phyloP scores from a whole-genome alignment of 2,329 filamentous ascomycete genomes.

The Amphichorda felina region DNA sequence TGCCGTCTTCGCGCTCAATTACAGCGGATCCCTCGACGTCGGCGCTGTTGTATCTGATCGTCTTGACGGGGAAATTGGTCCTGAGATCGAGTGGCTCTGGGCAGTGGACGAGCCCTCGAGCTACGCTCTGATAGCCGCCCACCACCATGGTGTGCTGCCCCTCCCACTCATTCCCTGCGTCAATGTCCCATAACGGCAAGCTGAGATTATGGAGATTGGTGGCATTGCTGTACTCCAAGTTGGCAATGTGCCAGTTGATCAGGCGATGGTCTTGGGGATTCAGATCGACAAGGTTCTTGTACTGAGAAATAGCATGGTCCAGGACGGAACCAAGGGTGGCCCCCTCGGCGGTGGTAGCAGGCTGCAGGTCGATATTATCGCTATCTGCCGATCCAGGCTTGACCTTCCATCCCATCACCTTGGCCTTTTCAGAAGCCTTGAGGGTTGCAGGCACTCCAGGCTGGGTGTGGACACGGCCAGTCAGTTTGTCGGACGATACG shows the following conservation, averaged over 20 bases:
- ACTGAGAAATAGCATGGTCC: slow-evolving; percentile 83
- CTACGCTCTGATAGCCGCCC: slow-evolving; percentile 87
- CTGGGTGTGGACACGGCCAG: slow-evolving; percentile 61
- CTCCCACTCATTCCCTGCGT: slow-evolving; percentile 95
- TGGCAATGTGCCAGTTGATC: slow-evolving; percentile 97
- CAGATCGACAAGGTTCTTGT: slow-evolving; percentile 70
- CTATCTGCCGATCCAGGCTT: slow-evolving; percentile 50
- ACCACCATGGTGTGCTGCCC: slow-evolving; percentile 88
- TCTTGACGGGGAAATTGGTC: slow-evolving; percentile 60
- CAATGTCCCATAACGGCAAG: slow-evolving; percentile 88
- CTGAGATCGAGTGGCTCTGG: slow-evolving; percentile 69
- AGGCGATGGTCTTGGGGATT: slow-evolving; percentile 79
- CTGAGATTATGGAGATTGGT: slow-evolving; percentile 79
- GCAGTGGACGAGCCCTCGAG: slow-evolving; percentile 70
- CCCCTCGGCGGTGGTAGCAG: slow-evolving; percentile 46
- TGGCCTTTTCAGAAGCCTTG: slow-evolving; percentile 66
- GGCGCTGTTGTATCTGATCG: slow-evolving; percentile 51
- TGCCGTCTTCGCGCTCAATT: slow-evolving; percentile 69
- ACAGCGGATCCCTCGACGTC: slow-evolving; percentile 35
- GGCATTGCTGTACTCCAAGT: slow-evolving; percentile 95
- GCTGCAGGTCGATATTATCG: slow-evolving; percentile 59
- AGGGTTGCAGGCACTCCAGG: slow-evolving; percentile 56
- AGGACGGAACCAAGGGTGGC: slow-evolving; percentile 85
- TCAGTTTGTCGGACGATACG: slow-evolving; percentile 55
- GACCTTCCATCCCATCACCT: slow-evolving; percentile 72